Evolutionary conservation across 148 eudicot species (phyloP), one percentile per base, ranked within the genome.

Genomic region (Heliosperma pusillum): DNA sequence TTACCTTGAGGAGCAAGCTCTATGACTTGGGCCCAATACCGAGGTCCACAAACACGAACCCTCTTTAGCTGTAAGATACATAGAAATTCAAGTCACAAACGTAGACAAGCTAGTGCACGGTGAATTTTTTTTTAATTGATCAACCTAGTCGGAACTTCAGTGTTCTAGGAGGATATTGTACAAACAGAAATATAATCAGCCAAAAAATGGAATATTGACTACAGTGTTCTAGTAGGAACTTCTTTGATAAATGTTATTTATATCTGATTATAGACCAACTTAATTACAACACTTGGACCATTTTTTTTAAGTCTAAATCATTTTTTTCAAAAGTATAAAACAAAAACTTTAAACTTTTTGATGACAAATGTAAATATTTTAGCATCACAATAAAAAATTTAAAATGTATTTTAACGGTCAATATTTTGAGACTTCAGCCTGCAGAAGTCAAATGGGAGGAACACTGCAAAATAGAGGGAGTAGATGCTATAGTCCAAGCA

Each of bases 31-130:
- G 99, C 86, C 99, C 99, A 95, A 80, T 95, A 95, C 29, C 99
- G 92, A 74, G 99, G 99, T 83, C 97, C 99, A 80, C 97, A 95
- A 70, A 95, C 96, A 81, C 92, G 87, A 75, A 95, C 93, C 56
- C 81, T 78, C 82, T 92, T 95, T 68, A 95, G 82, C 97, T 92
- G 92, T 71, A 80, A 86, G 75, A 45, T 45, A 75, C 70, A 70
- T 17, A 64, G 27, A 72, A 24, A 40, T 69, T 68, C 24, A 72
- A 33, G 24, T 66, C 56, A 71, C 22, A 29, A 29, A 71, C 56
- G 27, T 19, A 70, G 42, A 13, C 79, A 73, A 44, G 29, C 25
- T 61, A 65, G 26, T 70, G 44, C 53, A 29, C 67, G 44, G 52
- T 19, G 66, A 19, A n/a, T 33, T 36, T 12, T 11, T 64, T 27